Evolutionary conservation across 257 asterid species (phyloP).

Genomic region (Scutellaria barbata): DNA sequence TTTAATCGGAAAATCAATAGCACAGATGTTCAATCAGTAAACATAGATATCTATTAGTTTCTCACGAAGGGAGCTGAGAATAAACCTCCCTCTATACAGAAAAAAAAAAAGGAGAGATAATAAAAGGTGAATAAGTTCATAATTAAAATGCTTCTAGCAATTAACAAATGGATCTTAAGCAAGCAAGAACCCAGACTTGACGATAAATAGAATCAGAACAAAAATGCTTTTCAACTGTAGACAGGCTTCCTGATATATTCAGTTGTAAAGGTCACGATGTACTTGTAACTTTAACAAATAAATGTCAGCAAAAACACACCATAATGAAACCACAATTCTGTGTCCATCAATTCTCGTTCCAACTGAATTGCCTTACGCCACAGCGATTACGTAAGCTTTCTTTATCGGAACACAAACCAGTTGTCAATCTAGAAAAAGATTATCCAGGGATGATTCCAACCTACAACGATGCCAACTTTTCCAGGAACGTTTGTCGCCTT

Average conservation of each 20-base stretch:
- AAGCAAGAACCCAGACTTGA: constrained; percentile 9
- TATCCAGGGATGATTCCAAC: constrained; percentile 3
- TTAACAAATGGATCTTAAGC: not conserved
- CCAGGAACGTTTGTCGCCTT: not conserved
- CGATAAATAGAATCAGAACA: not conserved
- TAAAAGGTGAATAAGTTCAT: not conserved
- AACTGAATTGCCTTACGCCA: not conserved
- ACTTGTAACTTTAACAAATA: too few relatives aligned
- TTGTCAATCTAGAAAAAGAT: not conserved
- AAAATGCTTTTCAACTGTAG: not conserved
- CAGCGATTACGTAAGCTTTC: not conserved
- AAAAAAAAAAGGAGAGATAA: too few relatives aligned
- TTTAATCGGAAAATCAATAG: too few relatives aligned
- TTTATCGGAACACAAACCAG: not conserved
- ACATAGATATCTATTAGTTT: too few relatives aligned
- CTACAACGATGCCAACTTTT: constrained; percentile 5
- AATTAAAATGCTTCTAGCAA: not conserved
- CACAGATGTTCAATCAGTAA: too few relatives aligned
- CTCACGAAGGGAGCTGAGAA: too few relatives aligned
- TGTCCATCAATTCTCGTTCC: not conserved
- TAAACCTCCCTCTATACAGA: too few relatives aligned
- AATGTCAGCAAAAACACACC: too few relatives aligned
- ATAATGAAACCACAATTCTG: not conserved
- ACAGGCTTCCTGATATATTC: not conserved
- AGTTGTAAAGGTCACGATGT: not conserved